Conservation (phyloP, 2,329 filamentous ascomycete species). For the Knoxdaviesia proteae region DNA sequence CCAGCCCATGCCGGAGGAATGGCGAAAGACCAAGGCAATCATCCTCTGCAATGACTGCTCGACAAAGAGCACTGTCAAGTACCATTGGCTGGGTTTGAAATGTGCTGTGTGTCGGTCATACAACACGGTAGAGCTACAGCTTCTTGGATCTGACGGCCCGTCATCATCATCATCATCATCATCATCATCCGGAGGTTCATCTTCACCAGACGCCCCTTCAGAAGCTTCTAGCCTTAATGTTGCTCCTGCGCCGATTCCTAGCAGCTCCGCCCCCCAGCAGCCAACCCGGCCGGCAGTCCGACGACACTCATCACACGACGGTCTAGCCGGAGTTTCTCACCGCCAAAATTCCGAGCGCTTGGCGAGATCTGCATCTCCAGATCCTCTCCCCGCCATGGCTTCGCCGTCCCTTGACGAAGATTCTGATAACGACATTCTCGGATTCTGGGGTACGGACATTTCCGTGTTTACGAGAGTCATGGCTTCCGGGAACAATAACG, state of each 20-base stretch:
- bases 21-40: conserved; percentile 56
- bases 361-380: background rate
- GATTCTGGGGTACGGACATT: conserved; percentile 29
- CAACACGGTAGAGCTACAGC: conserved; percentile 29
- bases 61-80: conserved; percentile 64
- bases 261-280: no score
- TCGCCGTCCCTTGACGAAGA: conserved; percentile 17
- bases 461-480: no score
- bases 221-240: no score
- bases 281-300: no score
- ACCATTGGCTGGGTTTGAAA: conserved; percentile 89
- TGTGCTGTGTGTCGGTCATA: conserved; percentile 56
- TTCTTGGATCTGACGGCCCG: no score
- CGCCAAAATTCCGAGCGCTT: conserved; percentile 7
- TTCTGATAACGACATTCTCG: conserved; percentile 33
- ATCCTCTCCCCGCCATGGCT: conserved; percentile 7
- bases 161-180: no score
- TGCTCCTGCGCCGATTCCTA: no score
- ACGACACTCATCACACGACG: no score
- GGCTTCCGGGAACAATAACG: conserved; percentile 13
- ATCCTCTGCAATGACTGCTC: conserved; percentile 92
- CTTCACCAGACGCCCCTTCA: no score
- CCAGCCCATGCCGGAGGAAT: conserved; percentile 84
- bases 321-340: no score
- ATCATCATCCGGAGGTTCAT: no score